Evolutionary conservation across 108 stramenopile species (phyloP).

Genomic region (Skeletonema potamos): DNA sequence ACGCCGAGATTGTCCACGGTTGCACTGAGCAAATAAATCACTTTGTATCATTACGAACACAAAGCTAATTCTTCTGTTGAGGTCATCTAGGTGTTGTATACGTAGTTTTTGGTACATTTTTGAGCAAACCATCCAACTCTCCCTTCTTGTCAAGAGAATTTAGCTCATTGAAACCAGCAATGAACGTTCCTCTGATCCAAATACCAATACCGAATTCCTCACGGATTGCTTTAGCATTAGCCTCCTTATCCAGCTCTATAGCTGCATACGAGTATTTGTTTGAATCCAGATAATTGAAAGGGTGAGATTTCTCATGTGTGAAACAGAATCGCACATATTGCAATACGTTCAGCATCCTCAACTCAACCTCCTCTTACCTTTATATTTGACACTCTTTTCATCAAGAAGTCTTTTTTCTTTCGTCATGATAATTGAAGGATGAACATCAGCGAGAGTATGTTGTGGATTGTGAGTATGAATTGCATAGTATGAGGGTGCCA

Average conservation of each 20-base stretch:
- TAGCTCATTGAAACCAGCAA: neutral
- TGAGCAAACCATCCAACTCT: neutral
- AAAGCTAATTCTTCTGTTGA: neutral
- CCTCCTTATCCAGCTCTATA: neutral
- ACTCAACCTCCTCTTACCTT: neutral
- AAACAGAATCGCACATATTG: neutral
- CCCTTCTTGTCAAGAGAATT: neutral
- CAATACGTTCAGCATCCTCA: neutral
- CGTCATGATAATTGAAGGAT: neutral
- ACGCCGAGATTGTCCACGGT: no score
- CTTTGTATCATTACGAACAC: neutral
- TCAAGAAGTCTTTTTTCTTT: neutral
- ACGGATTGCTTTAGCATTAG: neutral
- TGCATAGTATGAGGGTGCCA: neutral
- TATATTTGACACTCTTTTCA: neutral
- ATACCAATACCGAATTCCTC: neutral
- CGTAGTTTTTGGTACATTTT: neutral
- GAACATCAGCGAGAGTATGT: neutral
- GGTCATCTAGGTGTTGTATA: neutral
- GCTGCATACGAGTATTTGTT: neutral
- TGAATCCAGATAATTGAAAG: neutral
- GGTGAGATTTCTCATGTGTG: neutral
- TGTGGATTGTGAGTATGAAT: neutral
- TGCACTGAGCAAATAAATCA: neutral
- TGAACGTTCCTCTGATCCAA: neutral